phyloP scores from a whole-genome alignment of 164 flowering plant genomes.

The Platanus orientalis region DNA sequence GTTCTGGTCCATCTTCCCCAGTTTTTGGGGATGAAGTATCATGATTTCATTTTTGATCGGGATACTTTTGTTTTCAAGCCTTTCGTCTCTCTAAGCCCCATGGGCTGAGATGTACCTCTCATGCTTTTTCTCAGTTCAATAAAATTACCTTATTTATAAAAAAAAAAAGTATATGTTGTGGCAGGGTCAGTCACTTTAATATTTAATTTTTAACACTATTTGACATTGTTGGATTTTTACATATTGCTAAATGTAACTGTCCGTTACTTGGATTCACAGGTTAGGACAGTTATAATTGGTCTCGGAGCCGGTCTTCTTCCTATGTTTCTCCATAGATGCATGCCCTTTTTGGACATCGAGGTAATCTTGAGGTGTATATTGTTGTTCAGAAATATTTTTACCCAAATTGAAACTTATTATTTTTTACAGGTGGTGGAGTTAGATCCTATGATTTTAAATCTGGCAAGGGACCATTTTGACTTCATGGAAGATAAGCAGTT shows the following conservation, averaged over 20 bases:
- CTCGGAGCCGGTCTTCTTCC: conserved; percentile 98
- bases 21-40: too few species aligned
- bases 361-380: conserved; percentile 28
- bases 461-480: conserved; percentile 69
- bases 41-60: too few species aligned
- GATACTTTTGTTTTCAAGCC: too few species aligned
- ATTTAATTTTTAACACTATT: not conserved
- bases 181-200: too few species aligned
- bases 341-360: conserved; percentile 63
- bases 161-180: too few species aligned
- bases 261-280: conserved; percentile 31
- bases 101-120: too few species aligned
- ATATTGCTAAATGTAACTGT: not conserved
- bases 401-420: conserved; percentile 4
- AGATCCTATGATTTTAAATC: conserved; percentile 56
- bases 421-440: conserved; percentile 77
- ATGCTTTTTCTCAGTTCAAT: too few species aligned
- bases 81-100: too few species aligned
- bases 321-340: conserved; percentile 68
- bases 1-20: too few species aligned
- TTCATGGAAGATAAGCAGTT: conserved; percentile 58
- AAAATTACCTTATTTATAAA: too few species aligned
- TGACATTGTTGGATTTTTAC: not conserved
- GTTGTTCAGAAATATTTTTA: not conserved
- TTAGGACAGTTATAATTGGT: conserved; percentile 65